A percentile compares a stretch with the other conserved stretches of the same genome.
These are phyloP conservation scores for Naganishia randhawae DNA, from an alignment of 768 basidiomycete genomes.

Conservation along the genomic window DNA sequence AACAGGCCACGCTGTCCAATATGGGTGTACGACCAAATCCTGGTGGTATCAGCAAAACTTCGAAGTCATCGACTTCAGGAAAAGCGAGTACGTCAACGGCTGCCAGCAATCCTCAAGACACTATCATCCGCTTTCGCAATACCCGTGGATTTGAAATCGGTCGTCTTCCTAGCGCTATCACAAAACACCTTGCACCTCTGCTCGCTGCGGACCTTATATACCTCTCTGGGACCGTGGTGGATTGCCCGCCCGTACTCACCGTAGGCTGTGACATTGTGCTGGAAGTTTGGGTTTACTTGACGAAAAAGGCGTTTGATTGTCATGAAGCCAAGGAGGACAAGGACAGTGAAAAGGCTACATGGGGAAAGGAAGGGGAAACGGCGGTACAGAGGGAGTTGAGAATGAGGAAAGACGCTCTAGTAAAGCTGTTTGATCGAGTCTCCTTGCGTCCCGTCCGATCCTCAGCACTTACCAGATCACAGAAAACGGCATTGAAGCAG, in stretches of 20 bases:
- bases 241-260: constrained; percentile 67
- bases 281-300: constrained; percentile 68
- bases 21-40: constrained; percentile 44
- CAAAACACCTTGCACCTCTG: constrained; percentile 28
- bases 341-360: constrained; percentile 40
- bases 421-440: constrained; percentile 63
- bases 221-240: constrained; percentile 66
- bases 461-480: constrained; percentile 43
- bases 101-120: constrained; percentile 43
- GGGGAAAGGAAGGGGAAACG: constrained; percentile 77
- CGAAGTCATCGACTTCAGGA: background rate
- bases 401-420: constrained; percentile 71
- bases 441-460: constrained; percentile 61
- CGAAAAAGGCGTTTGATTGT: constrained; percentile 61
- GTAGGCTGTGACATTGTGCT: constrained; percentile 76
- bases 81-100: constrained; percentile 25
- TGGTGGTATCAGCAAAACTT: constrained; percentile 10
- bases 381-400: constrained; percentile 71
- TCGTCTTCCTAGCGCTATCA: constrained; percentile 25
- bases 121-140: constrained; percentile 44
- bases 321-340: constrained; percentile 31
- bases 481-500: constrained; percentile 52
- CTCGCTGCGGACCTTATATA: constrained; percentile 59
- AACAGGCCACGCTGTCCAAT: constrained; percentile 46
- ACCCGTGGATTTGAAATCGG: constrained; percentile 28